Percentiles rank a stretch among this genome's conserved stretches.
Conservation (phyloP, 2,329 filamentous ascomycete species). For the Ophiocordyceps camponoti-saundersi region DNA sequence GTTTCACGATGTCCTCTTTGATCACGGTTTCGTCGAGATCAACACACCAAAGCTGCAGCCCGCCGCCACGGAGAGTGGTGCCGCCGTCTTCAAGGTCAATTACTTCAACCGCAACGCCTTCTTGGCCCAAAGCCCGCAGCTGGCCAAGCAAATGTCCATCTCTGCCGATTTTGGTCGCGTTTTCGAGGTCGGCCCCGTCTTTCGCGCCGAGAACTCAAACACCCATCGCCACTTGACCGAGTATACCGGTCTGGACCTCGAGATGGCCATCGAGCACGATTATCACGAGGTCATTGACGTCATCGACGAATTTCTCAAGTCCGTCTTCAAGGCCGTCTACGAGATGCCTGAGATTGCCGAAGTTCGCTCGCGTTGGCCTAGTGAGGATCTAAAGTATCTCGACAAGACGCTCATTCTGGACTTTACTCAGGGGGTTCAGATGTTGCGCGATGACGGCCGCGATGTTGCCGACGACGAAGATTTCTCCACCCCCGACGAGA, state of each 20-base stretch:
- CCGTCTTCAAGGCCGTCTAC: slow-evolving; percentile 35
- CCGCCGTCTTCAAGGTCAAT: slow-evolving; percentile 79
- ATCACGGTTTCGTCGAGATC: slow-evolving; percentile 73
- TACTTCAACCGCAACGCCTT: slow-evolving; percentile 83
- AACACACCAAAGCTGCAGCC: slow-evolving; percentile 87
- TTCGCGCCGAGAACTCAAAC: slow-evolving; percentile 90
- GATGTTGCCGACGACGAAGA: slow-evolving; percentile 75
- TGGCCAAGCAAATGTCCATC: slow-evolving; percentile 87
- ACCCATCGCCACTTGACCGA: slow-evolving; percentile 89
- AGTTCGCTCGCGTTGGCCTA: slow-evolving; percentile 71
- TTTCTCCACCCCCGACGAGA: slow-evolving; percentile 71
- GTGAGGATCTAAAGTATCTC: slow-evolving; percentile 72
- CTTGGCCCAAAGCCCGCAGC: slow-evolving; percentile 77
- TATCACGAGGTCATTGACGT: slow-evolving; percentile 75
- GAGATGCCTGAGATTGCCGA: slow-evolving; percentile 52
- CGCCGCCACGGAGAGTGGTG: slow-evolving; percentile 76
- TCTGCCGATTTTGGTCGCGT: slow-evolving; percentile 79
- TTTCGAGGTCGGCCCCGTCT: slow-evolving; percentile 58
- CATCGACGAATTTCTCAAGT: slow-evolving; percentile 68
- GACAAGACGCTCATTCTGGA: slow-evolving; percentile 70
- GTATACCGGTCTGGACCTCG: slow-evolving; percentile 81
- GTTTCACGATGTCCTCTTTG: slow-evolving; percentile 62
- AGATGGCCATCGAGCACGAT: slow-evolving; percentile 80
- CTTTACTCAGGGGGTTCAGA: slow-evolving; percentile 62
- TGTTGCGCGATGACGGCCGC: slow-evolving; percentile 72